Evolutionary conservation across 2,329 filamentous ascomycete genomes (phyloP), one percentile per base, ranked within the genome.

Genomic region (Helicocarpus griseus): DNA sequence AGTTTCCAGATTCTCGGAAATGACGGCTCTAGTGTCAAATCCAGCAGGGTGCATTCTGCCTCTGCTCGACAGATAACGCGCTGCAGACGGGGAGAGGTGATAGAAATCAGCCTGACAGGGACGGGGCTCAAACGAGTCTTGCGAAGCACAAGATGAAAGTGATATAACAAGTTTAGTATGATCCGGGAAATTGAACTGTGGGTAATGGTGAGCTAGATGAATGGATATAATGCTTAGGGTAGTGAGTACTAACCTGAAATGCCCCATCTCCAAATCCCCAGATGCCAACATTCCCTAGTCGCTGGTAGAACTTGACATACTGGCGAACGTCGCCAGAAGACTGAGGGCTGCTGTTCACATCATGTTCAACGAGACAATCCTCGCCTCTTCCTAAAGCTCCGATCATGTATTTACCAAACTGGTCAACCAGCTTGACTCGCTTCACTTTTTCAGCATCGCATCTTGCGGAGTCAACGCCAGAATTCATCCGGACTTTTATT

Each of bases 341-440:
- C n/a, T 19, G 39, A 28, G 6, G 17, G 5, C 26, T 17, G n/a
- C 55, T 61, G 4, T 43, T 61, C 48, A 41, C 56, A 36, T 56
- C 58, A 7, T 65, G 62, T 19, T 64, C 63, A 13, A 65, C 63
- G 3, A 59, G 54, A 19, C 61, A 51, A 43, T 69, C 65, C 1
- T 64, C 69, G 56, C 67, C 64, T 52, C 70, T 67, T 26, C 69
- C 71, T 45, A 75, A 62, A 11, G 69, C 69, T 41, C 73, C 72
- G 54, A 74, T 73, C 74, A 77, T 76, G 51, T 76, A 76, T 58
- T 74, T 74, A 19, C 72, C 74, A 52, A 77, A 76, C 50, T 75
- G 73, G 55, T 75, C 72, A 39, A 74, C 71, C 7, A 76, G 60
- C 47, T 69, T 72, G 29, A 77, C 66, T 21, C 71, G 67, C 57